Conservation (phyloP, 495 filamentous ascomycete species). For the Talaromyces proteolyticus region DNA sequence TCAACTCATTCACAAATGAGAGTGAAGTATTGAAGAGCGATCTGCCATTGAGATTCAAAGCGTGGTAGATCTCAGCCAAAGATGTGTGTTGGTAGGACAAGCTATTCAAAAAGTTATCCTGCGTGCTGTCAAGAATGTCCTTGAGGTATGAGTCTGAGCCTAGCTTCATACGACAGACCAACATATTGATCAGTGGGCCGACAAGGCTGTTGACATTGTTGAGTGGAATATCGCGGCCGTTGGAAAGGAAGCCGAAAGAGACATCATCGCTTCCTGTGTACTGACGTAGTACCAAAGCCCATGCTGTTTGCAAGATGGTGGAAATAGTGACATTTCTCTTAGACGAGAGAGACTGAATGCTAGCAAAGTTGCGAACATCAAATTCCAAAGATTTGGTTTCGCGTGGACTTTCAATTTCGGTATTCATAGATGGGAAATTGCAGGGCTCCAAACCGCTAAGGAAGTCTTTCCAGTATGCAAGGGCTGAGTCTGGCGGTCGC, state of each 20-base stretch:
- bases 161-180: constrained; percentile 26
- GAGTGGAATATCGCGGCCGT: constrained; percentile 23
- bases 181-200: constrained; percentile 32
- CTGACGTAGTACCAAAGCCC: constrained; percentile 32
- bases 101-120: constrained; percentile 26
- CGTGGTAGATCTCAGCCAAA: constrained; percentile 31
- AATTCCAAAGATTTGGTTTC: neutral
- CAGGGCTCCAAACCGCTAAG: constrained; percentile 27
- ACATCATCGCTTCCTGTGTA: constrained; percentile 36
- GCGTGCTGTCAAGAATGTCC: constrained; percentile 18
- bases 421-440: constrained; percentile 23
- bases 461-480: constrained; percentile 31
- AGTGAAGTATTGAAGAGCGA: constrained; percentile 35
- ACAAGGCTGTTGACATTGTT: constrained; percentile 19
- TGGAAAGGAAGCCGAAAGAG: constrained; percentile 34
- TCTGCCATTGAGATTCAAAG: constrained; percentile 23
- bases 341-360: neutral
- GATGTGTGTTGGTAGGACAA: constrained; percentile 25
- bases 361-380: neutral
- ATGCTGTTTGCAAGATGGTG: constrained; percentile 31
- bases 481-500: constrained; percentile 15
- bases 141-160: constrained; percentile 10
- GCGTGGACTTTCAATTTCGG: neutral
- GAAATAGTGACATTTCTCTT: constrained; percentile 11
- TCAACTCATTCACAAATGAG: neutral